Conservation (phyloP, 768 basidiomycete genomes). For the Cyclocybe cylindracea region DNA sequence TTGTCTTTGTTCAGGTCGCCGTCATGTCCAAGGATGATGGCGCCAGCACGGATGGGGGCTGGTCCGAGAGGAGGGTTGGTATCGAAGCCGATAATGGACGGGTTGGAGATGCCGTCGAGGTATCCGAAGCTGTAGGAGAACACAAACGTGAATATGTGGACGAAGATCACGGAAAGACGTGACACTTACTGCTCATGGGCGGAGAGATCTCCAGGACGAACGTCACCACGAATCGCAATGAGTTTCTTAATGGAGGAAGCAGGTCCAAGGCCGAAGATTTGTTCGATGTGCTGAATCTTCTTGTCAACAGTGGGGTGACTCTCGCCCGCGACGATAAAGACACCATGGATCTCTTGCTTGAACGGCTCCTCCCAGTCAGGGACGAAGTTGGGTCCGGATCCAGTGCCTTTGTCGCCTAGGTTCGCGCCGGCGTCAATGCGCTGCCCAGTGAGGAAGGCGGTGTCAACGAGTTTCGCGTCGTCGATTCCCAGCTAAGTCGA, state of each 20-base stretch:
- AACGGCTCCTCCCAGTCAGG: constrained; percentile 55
- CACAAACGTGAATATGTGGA: not conserved
- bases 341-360: constrained; percentile 45
- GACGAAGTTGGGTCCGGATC: constrained; percentile 18
- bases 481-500: constrained; percentile 38
- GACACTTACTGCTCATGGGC: constrained; percentile 48
- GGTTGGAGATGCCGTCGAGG: constrained; percentile 54
- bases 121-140: constrained; percentile 44
- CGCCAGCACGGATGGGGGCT: constrained; percentile 39
- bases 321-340: constrained; percentile 52
- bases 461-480: constrained; percentile 37
- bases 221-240: constrained; percentile 37
- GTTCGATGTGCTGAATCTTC: constrained; percentile 32
- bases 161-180: not conserved
- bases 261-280: constrained; percentile 32
- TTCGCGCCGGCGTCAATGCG: constrained; percentile 30
- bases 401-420: constrained; percentile 37
- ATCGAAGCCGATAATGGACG: constrained; percentile 42
- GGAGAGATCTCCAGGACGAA: constrained; percentile 41
- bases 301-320: constrained; percentile 36
- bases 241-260: constrained; percentile 39
- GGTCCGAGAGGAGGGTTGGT: constrained; percentile 32
- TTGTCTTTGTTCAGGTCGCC: constrained; percentile 32
- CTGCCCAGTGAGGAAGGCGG: constrained; percentile 44
- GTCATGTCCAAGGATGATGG: constrained; percentile 42